Base-by-base conservation (phyloP, 1,284 basidiomycete genomes). In the Ceratobasidium sp. region DNA sequence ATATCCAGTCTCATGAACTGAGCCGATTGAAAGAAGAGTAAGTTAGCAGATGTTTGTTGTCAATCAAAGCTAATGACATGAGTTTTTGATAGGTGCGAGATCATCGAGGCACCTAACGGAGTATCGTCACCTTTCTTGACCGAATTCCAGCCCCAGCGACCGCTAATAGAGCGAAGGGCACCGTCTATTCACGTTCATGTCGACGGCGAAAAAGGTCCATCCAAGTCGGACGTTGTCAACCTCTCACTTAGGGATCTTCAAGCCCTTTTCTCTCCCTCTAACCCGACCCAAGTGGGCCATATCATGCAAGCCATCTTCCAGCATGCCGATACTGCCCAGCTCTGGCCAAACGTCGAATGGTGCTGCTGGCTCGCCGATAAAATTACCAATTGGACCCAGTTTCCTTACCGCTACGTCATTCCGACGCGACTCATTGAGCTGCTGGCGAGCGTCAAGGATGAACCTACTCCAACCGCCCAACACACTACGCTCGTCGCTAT, bases 351-450 rank as follows among this genome's bases (percentile, higher is more conserved):
- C 74, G 78, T 86, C 0, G 86, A 89, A 16, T 90, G 93, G 79
- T 94, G 90, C 78, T 88, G 89, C 75, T 98, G 95, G 95, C 84
- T 97, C 58, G 88, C 89, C 21, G 86, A 88, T 72, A 89, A 88
- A 75, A 84, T 89, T 5, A 88, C 90, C 32, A 89, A 93, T 76
- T 97, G 94, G 90, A 87, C 93, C 8, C 92, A 92, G 76, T 92
- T 96, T 74, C 94, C 97, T 79, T 97, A 97, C 80, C 92, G 96
- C 39, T 96, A 93, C 78, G 90, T 92, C 21, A 88, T 98, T 1
- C 94, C 96, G 10, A 92, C 92, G 1, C 87, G 89, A 76, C 83
- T 98, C 9, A 89, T 97, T 43, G 95, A 98, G 78, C 86, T 88
- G 32, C 85, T 98, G 5, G 84, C 90, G 41, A 87, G 89, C 75